Evolutionary conservation across 1,284 basidiomycete species (phyloP), one percentile per base, ranked within the genome.

Genomic region (Ganoderma resinaceum): DNA sequence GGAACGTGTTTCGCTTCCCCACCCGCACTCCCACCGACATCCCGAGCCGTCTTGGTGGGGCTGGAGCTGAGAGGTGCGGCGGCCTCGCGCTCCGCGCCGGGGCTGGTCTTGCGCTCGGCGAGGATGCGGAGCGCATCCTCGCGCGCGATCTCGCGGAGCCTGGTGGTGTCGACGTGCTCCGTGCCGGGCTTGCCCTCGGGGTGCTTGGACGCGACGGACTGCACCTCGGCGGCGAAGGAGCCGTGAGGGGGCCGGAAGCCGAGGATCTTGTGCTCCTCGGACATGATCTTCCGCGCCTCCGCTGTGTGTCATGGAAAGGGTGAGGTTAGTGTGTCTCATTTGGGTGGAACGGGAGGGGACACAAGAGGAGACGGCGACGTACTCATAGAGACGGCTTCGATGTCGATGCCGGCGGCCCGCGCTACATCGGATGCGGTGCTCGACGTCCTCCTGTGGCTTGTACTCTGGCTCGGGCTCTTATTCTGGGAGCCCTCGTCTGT

Each of bases 211-310:
- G 80, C 80, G n/a, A 80, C 78, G 16, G 78, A 77, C 67, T 82
- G 80, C 26, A 80, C 80, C 66, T 82, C 78, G 18, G 81, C 80
- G 49, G 81, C 81, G 23, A 82, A 58, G 33, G 55, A 58, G 55
- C 55, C 55, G 55, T 58, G 55, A 6, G 55, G 55, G 33, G 55
- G 81, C 14, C 81, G 78, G 73, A 80, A 81, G 8, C 80, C 80
- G 33, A 81, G 76, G 3, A 80, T 78, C 65, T 80, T 80, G 73
- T 82, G 81, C 68, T 81, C 81, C 46, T 71, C 68, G 8, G 79
- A 80, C 79, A 81, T 81, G 61, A 82, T 73, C 67, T 78, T 80
- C 26, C 77, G 70, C 5, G 81, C 80, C 52, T 81, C 80, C 23
- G 71, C 77, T 78, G 68, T 55, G 16, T 4, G 26, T n/a, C 52